Evolutionary conservation across 306 rosid species (phyloP), one percentile per base, ranked within the genome.

Genomic region (Trichosanthes cucumerina): DNA sequence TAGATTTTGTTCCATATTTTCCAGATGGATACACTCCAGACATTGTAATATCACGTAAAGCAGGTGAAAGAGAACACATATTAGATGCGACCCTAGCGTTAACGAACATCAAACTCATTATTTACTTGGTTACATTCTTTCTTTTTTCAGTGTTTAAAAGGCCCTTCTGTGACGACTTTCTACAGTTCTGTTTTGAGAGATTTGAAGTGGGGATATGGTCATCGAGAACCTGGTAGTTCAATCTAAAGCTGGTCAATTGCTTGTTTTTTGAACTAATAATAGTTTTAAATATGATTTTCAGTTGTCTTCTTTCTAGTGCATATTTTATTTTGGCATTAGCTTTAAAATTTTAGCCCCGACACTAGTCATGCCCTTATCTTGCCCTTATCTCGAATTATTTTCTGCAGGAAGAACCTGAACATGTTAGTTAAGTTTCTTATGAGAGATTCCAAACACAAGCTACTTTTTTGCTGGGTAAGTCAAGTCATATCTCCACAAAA

Each of bases 121-220:
- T 80, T 79, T 77, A 80, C 78, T 31, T 64, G 33, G 49, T 57
- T 14, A 6, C 44, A 52, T 52, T 23, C 69, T 66, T 56, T 52
- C 21, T 57, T 36, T 38, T 76, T 43, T 64, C 93, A 95, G 99
- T 95, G 79, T 95, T 87, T 84, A 95, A 90, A 87, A 90, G 99
- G 87, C 99, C 99, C 23, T 90, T 75, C 64, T 92, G 93, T 87
- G 89, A 85, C 11, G 89, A 87, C 79, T 95, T 95, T 83, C 86
- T 95, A 28, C 79, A 70, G 82, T 95, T 95, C 83, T 95, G 98
- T 87, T 88, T 95, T 79, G 91, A 91, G 65, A 91, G 72, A 87
- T 95, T 95, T 85, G 88, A 82, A 70, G 96, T 95, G 70, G 97
- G 93, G 33, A 83, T 95, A 62, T 95, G 99, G 99, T 91, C 99